phyloP scores from a whole-genome alignment of 2,329 filamentous ascomycete species.

The Paraphaeosphaeria sporulosa region DNA sequence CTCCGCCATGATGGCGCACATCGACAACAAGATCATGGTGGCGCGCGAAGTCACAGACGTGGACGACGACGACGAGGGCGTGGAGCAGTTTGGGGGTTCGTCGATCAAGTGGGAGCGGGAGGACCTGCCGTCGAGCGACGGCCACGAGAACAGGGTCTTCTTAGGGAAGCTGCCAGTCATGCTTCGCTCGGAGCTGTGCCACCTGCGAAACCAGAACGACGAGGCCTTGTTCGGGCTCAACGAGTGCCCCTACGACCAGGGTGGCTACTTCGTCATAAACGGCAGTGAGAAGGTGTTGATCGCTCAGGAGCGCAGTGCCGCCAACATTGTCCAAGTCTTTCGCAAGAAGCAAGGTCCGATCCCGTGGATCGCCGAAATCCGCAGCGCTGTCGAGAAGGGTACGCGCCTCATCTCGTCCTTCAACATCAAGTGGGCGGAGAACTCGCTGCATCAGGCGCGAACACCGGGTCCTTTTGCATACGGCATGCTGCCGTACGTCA shows the following conservation, averaged over 20 bases:
- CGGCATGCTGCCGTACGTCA: conserved; percentile 91
- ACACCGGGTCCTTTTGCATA: conserved; percentile 88
- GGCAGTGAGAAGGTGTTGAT: conserved; percentile 98
- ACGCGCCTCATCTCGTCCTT: conserved; percentile 93
- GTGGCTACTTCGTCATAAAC: conserved; percentile 99
- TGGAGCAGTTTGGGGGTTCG: conserved; percentile 47
- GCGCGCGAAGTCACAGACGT: conserved; percentile 78
- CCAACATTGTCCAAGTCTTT: conserved; percentile 99
- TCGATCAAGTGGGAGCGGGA: conserved; percentile 59
- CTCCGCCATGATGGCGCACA: conserved; percentile 86
- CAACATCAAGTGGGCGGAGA: conserved; percentile 87
- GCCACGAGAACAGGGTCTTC: conserved; percentile 78
- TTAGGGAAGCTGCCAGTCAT: conserved; percentile 97
- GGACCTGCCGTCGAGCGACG: conserved; percentile 50
- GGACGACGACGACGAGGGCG: conserved; percentile 70
- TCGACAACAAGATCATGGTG: conserved; percentile 83
- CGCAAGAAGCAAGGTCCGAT: conserved; percentile 96
- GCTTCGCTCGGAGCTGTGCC: conserved; percentile 96
- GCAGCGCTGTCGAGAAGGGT: conserved; percentile 95
- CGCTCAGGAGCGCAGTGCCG: conserved; percentile 94
- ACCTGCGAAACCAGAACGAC: conserved; percentile 82
- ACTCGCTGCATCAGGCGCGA: conserved; percentile 80
- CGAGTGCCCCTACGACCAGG: conserved; percentile 97
- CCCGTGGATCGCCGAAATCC: conserved; percentile 92
- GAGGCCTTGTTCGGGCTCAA: conserved; percentile 89